Evolutionary conservation across 2,329 filamentous ascomycete species (phyloP).

Genomic region (Cylindrodendrum hubeiense): DNA sequence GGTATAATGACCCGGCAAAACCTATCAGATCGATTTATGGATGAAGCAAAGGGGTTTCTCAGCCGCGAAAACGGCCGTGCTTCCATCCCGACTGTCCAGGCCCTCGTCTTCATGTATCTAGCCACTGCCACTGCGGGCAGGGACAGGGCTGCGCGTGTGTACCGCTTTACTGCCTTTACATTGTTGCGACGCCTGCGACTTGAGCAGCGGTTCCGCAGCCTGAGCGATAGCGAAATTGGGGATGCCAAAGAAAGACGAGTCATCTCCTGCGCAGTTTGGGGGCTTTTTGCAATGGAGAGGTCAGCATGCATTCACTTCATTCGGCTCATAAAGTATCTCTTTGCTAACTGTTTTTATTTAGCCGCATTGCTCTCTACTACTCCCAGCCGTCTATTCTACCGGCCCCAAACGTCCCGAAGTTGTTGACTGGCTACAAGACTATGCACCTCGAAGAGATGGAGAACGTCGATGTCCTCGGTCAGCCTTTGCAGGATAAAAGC

Average conservation of each 20-base stretch:
- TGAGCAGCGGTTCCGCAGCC: neutral
- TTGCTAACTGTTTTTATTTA: neutral
- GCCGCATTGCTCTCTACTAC: neutral
- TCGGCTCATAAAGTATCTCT: too few species aligned
- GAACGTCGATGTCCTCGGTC: neutral
- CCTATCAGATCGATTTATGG: neutral
- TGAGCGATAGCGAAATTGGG: neutral
- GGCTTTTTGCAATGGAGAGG: neutral
- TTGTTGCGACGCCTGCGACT: neutral
- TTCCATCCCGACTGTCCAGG: constrained; percentile 1
- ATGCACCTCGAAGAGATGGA: neutral
- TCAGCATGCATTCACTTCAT: neutral
- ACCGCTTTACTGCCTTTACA: neutral
- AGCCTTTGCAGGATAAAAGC: neutral
- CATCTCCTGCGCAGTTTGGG: neutral
- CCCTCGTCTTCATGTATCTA: constrained; percentile 4
- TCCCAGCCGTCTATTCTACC: neutral
- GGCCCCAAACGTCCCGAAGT: neutral
- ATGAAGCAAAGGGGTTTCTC: neutral
- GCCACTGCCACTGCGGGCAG: neutral
- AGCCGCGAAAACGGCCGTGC: neutral
- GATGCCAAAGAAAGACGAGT: constrained; percentile 1
- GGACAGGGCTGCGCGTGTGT: constrained; percentile 1
- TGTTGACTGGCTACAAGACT: neutral
- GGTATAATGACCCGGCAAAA: neutral